phyloP scores from a whole-genome alignment of 2,329 filamentous ascomycete genomes.

The Sclerotinia subarctica region DNA sequence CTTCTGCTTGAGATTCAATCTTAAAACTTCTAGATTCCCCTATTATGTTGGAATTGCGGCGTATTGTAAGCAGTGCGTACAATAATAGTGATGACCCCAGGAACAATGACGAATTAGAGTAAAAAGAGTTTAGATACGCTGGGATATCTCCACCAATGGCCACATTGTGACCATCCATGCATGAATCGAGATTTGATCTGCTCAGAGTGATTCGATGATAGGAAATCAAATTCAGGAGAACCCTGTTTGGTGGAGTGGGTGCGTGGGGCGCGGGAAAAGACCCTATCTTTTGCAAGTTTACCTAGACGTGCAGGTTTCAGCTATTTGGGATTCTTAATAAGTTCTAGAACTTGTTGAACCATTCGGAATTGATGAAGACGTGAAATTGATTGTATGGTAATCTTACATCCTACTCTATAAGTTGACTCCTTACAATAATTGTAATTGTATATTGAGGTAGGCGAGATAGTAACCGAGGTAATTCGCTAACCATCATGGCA shows the following conservation, averaged over 20 bases:
- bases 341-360: slow-evolving; percentile 8
- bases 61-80: too few species aligned
- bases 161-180: background rate
- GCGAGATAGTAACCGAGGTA: too few species aligned
- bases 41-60: background rate
- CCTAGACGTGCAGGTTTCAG: background rate
- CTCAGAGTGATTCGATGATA: background rate
- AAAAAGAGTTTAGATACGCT: background rate
- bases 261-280: background rate
- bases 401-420: background rate
- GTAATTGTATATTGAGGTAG: too few species aligned
- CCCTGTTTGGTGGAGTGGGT: background rate
- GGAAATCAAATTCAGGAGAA: background rate
- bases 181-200: background rate
- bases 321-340: background rate
- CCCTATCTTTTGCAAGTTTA: background rate
- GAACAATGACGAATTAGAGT: background rate
- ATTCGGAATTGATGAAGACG: background rate
- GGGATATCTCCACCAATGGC: background rate
- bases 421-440: background rate
- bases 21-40: background rate
- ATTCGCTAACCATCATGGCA: too few species aligned
- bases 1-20: background rate
- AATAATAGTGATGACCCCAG: too few species aligned
- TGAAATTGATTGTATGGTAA: background rate